phyloP scores from a whole-genome alignment of 352 stramenopile species.

The Phytophthora citrophthora region DNA sequence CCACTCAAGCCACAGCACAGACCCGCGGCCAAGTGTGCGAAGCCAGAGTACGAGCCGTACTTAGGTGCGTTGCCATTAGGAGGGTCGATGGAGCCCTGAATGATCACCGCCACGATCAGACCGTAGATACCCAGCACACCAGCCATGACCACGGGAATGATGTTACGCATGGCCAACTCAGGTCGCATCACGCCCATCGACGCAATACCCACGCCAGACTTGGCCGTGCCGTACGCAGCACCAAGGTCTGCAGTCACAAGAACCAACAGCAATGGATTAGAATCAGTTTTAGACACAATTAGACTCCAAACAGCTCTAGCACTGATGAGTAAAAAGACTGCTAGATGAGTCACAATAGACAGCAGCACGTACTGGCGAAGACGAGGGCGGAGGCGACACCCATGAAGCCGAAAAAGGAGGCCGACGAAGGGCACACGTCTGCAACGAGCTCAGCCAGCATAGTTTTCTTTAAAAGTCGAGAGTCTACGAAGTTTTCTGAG shows the following conservation, averaged over 20 bases:
- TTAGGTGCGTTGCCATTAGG: conserved; percentile 63
- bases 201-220: conserved; percentile 97
- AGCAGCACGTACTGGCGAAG: conserved; percentile 40
- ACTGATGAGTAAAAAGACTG: neutral
- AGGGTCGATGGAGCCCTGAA: conserved; percentile 91
- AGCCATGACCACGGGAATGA: conserved; percentile 99
- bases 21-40: conserved; percentile 93
- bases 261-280: conserved; percentile 4
- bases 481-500: conserved; percentile 21
- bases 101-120: conserved; percentile 95
- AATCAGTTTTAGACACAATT: neutral
- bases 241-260: conserved; percentile 86
- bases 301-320: too few relatives aligned
- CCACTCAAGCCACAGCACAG: conserved; percentile 94
- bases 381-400: conserved; percentile 95
- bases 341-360: neutral
- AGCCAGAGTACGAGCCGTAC: conserved; percentile 96
- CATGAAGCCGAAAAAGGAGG: conserved; percentile 99
- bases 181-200: conserved; percentile 97
- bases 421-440: conserved; percentile 97
- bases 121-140: conserved; percentile 98
- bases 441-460: conserved; percentile 72
- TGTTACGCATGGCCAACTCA: conserved; percentile 98
- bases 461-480: conserved; percentile 10
- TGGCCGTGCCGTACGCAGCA: conserved; percentile 97